Base-by-base conservation (phyloP, 2,329 filamentous ascomycete species). In the Apiospora pterosperma region DNA sequence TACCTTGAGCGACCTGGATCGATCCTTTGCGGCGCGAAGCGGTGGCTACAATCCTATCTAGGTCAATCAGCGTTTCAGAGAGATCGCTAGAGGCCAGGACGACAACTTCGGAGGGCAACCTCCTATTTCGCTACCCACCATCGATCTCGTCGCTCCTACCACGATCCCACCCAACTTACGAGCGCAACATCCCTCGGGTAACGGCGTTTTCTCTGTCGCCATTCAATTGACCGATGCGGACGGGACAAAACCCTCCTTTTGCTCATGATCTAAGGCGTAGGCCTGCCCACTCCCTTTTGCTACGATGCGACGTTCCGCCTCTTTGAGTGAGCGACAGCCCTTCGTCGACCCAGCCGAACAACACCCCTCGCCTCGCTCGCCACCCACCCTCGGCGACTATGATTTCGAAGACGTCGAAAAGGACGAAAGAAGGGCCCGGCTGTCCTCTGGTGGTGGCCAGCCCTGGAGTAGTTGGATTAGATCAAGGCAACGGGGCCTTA, bases 401-500 rank as follows among this genome's bases (percentile, higher is more conserved):
- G 39, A 62, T 19, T 42, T 10, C 28, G 60, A 42, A 16, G 39
- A 62, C 19, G 38, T 62, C 10, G 60, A 62, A 28, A 34, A 23
- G 25, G 39, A 39, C 28, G 8, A 16, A 25, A 48, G 41, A 16
- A 31, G 10, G 31, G 38, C 8, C 19, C 25, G 41, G 36, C 48
- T 55, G 7, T n/a, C 48, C 4, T 14, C 23, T 5, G 28, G 25
- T 5, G 48, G 48, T 19, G 48, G 48, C 16, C 48, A 55, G 48
- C 21, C 48, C 25, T 55, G 48, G 48, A 55, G 25, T 10, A 55
- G 65, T 3, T 69, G 67, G 68, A 65, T 65, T 52, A 55, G 65
- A 36, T 63, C 70, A 39, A 63, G 67, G 14, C 66, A 65, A 21
- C 68, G 69, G 38, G 66, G 65, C 34, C 41, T 72, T 25, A 67